Evolutionary conservation across 352 stramenopile genomes (phyloP), one percentile per base, ranked within the genome.

Genomic region (Thraustotheca clavata): DNA sequence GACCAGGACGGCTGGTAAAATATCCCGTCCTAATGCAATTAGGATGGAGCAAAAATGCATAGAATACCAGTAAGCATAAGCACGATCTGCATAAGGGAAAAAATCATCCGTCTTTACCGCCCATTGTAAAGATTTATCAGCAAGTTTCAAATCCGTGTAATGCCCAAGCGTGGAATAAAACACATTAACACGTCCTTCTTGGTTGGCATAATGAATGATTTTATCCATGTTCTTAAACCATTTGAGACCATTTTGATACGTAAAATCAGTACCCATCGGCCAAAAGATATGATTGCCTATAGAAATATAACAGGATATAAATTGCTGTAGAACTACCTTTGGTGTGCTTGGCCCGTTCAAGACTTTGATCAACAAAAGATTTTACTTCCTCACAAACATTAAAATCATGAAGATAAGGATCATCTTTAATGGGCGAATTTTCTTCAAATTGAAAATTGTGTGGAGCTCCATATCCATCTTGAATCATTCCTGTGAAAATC

Each of bases 221-320:
- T 96, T 93, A 77, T 99, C 97, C 63, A 98, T 80, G 72, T 98
- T 99, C 59, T 96, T 89, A 77, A 87, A 98, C 80, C 87, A 97
- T 8, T 73, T 77, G 18, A 73, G 70, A 4, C 89, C 86, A 59
- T 97, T 95, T 61, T 96, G 76, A 67, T 89, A 97, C 47, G 94
- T 74, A 71, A 99, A 99, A 71, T 99, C 95, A 46, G 79, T 88
- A 31, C 94, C 96, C 90, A 98, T 97, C 6, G 94, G 82, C 22
- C 94, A 77, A 36, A 96, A 89, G 3, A 95, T 72, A 63, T 95
- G 83, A 46, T 90, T 88, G 7, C 83, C 68, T 47, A 24, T 24
- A 47, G 22, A n/a, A n/a, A 47, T 4, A 47, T 47, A 2, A 27
- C 39, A 47, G n/a, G n/a, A 47, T n/a, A n/a, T n/a, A n/a, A n/a